Evolutionary conservation across 2,329 filamentous ascomycete species (phyloP).

Genomic region (Fusarium sp.): DNA sequence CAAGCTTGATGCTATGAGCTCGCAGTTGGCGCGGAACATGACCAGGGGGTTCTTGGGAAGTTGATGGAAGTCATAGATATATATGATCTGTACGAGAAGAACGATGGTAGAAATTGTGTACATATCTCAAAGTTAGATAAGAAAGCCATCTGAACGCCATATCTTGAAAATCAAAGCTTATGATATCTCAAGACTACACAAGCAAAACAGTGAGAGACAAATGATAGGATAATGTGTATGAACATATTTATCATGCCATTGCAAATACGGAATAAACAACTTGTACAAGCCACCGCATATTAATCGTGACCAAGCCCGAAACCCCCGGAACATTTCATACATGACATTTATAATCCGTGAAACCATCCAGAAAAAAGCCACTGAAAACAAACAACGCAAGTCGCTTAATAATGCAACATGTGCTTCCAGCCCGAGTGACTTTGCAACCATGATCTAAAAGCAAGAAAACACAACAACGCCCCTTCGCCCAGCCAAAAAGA

Average conservation of each 20-base stretch:
- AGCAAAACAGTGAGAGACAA: neutral
- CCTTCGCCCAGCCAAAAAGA: conserved; percentile 43
- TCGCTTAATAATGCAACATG: conserved; percentile 29
- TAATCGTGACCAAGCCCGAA: conserved; percentile 31
- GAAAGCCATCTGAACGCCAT: conserved; percentile 8
- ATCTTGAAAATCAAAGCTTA: neutral
- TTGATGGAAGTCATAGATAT: conserved; percentile 22
- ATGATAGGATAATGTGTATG: neutral
- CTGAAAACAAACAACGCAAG: conserved; percentile 15
- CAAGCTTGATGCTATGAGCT: conserved; percentile 80
- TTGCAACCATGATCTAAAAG: conserved; percentile 11
- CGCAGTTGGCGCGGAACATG: conserved; percentile 76
- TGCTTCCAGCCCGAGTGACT: conserved; percentile 15
- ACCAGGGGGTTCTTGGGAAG: conserved; percentile 72
- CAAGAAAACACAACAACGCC: conserved; percentile 40
- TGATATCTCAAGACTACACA: neutral
- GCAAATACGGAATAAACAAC: conserved; percentile 18
- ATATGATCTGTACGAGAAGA: neutral
- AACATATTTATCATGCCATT: conserved; percentile 25
- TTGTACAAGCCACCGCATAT: conserved; percentile 18
- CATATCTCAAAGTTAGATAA: neutral
- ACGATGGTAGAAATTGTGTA: neutral
- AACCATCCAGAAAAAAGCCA: conserved; percentile 11
- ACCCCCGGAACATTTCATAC: conserved; percentile 27
- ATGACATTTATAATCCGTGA: conserved; percentile 18